Conservation (phyloP, 768 basidiomycete species). For the Suillus plorans region DNA sequence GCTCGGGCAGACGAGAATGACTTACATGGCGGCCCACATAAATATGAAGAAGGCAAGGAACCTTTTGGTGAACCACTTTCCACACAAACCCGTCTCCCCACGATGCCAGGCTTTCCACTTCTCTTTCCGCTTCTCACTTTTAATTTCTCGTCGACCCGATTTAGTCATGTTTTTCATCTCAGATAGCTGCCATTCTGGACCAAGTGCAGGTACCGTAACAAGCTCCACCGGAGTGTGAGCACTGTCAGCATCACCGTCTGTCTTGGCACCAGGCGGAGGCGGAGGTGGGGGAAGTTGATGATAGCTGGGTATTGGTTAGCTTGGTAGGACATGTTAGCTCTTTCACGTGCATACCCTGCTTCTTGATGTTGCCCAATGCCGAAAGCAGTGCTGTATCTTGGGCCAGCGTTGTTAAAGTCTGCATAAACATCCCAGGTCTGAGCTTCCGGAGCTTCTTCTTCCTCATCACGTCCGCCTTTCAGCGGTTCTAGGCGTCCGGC, state of each 20-base stretch:
- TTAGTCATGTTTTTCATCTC: slow-evolving; percentile 81
- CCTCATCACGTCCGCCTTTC: slow-evolving; percentile 77
- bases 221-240: slow-evolving; percentile 66
- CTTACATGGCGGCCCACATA: slow-evolving; percentile 55
- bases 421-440: slow-evolving; percentile 79
- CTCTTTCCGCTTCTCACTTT: slow-evolving; percentile 48
- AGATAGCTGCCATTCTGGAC: slow-evolving; percentile 82
- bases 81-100: slow-evolving; percentile 78
- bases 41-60: slow-evolving; percentile 71
- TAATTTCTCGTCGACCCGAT: slow-evolving; percentile 62
- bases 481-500: slow-evolving; percentile 73
- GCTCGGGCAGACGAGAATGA: slow-evolving; percentile 12
- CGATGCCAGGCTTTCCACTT: slow-evolving; percentile 78
- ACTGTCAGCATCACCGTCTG: slow-evolving; percentile 37
- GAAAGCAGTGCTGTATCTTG: slow-evolving; percentile 69
- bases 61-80: slow-evolving; percentile 73
- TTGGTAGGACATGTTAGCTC: neutral
- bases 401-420: slow-evolving; percentile 87
- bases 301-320: slow-evolving; percentile 35
- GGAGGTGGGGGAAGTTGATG: slow-evolving; percentile 39
- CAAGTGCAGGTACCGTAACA: slow-evolving; percentile 89
- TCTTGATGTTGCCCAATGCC: slow-evolving; percentile 39
- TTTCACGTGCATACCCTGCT: slow-evolving; percentile 42
- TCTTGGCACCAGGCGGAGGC: slow-evolving; percentile 27
- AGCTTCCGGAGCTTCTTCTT: slow-evolving; percentile 43